These are phyloP conservation scores for Globisporangium alternatum DNA, from an alignment of 352 stramenopile genomes.

Conservation along the genomic window DNA sequence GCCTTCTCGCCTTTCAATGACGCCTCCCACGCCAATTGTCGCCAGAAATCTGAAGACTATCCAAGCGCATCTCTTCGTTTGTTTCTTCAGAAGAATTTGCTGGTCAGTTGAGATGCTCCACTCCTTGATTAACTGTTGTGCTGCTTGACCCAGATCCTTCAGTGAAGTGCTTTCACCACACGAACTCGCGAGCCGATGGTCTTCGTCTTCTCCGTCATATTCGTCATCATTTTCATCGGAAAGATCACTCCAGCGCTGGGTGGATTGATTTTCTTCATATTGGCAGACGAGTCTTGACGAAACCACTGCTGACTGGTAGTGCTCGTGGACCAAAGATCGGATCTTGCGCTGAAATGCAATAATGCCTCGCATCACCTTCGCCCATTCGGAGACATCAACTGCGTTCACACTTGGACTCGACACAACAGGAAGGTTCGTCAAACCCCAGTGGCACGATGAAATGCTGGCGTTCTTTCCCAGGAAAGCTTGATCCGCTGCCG, in stretches of 20 bases:
- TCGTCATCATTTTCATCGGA: conserved; percentile 33
- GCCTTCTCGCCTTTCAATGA: conserved; percentile 64
- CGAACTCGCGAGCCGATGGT: background rate
- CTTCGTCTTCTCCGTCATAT: conserved; percentile 19
- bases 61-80: conserved; percentile 69
- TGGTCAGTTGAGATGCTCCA: conserved; percentile 65
- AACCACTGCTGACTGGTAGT: conserved; percentile 25
- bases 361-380: conserved; percentile 20
- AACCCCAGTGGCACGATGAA: conserved; percentile 64
- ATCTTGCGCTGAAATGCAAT: conserved; percentile 38
- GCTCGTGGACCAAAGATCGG: conserved; percentile 22
- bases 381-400: conserved; percentile 19
- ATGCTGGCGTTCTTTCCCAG: conserved; percentile 41
- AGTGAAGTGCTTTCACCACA: background rate
- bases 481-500: conserved; percentile 20
- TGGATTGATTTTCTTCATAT: conserved; percentile 33
- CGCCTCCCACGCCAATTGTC: conserved; percentile 64
- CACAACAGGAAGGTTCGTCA: conserved; percentile 58
- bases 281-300: conserved; percentile 42
- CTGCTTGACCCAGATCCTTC: background rate
- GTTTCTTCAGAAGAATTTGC: conserved; percentile 64
- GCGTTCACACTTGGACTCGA: conserved; percentile 34
- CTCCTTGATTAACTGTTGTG: conserved; percentile 28
- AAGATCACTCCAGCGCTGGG: conserved; percentile 25
- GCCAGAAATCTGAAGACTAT: conserved; percentile 82